Conservation (phyloP, 139 green algal species). For the Chloropicon primus region DNA sequence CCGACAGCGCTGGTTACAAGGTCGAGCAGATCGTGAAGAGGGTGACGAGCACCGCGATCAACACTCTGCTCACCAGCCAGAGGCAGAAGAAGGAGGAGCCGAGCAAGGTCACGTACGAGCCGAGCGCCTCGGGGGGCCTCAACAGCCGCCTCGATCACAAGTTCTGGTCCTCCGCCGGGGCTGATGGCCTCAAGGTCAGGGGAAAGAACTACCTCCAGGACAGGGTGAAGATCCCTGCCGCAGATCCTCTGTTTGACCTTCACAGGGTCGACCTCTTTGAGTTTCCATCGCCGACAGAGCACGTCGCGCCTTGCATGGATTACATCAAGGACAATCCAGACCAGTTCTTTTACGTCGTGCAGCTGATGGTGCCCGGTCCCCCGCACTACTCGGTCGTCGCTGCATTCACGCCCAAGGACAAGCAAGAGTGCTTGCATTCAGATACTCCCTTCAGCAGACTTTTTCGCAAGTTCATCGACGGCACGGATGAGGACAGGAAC, state of each 20-base stretch:
- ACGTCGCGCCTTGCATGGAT: background rate
- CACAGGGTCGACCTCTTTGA: background rate
- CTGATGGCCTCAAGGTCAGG: background rate
- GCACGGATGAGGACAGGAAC: background rate
- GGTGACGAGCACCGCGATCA: background rate
- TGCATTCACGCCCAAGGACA: background rate
- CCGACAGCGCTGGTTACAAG: background rate
- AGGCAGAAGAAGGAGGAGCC: background rate
- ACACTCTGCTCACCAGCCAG: background rate
- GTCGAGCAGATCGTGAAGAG: background rate
- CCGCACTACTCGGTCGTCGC: background rate
- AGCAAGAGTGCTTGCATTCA: background rate
- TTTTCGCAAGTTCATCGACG: background rate
- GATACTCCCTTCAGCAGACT: background rate
- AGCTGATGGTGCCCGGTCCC: background rate
- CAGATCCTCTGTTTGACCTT: background rate
- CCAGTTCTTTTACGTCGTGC: background rate
- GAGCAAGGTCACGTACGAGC: background rate
- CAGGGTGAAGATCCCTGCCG: background rate
- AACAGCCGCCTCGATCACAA: background rate
- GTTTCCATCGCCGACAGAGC: background rate
- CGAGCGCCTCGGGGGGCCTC: background rate
- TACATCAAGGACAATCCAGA: background rate
- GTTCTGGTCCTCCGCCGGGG: background rate
- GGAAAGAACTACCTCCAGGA: constrained; percentile 4